Percentiles rank a stretch among this genome's conserved stretches.
phyloP scores from a whole-genome alignment of 1,284 basidiomycete genomes.

The Tilletia walkeri region DNA sequence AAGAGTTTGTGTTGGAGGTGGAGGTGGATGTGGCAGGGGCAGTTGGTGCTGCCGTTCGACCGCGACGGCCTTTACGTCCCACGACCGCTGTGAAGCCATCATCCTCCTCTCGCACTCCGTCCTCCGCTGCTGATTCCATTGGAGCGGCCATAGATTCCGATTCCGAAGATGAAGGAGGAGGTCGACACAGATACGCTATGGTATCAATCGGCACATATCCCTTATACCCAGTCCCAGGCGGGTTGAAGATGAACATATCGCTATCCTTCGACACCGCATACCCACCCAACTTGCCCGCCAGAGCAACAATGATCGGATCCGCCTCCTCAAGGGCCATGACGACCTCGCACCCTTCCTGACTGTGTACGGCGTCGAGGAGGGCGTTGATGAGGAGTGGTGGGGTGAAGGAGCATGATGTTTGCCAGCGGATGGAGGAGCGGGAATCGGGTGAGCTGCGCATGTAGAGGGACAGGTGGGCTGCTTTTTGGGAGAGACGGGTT shows the following conservation, averaged over 20 bases:
- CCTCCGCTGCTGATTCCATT: neutral
- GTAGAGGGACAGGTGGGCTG: conserved; percentile 32
- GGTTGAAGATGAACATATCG: conserved; percentile 47
- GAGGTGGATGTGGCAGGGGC: neutral
- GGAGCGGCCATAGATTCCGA: no score
- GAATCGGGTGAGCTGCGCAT: conserved; percentile 35
- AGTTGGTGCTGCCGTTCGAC: neutral
- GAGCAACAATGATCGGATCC: conserved; percentile 40
- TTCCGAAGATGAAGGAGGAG: no score
- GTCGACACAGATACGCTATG: conserved; percentile 31
- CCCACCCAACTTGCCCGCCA: conserved; percentile 34
- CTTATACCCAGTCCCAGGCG: conserved; percentile 31
- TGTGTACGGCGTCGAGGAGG: conserved; percentile 31
- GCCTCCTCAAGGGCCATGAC: conserved; percentile 41
- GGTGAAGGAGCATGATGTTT: conserved; percentile 30
- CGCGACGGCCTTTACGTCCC: conserved; percentile 19
- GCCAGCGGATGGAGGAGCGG: conserved; percentile 30
- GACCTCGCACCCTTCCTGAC: conserved; percentile 24
- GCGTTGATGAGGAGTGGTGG: conserved; percentile 36
- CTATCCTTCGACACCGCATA: conserved; percentile 45
- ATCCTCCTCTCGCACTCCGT: conserved; percentile 24
- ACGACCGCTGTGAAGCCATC: conserved; percentile 41
- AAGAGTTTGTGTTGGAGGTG: conserved; percentile 20
- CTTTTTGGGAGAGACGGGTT: conserved; percentile 23
- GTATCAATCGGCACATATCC: conserved; percentile 44